A percentile compares a stretch with the other conserved stretches of the same genome.
phyloP scores from a whole-genome alignment of 768 basidiomycete genomes.

The Amanita rubescens region DNA sequence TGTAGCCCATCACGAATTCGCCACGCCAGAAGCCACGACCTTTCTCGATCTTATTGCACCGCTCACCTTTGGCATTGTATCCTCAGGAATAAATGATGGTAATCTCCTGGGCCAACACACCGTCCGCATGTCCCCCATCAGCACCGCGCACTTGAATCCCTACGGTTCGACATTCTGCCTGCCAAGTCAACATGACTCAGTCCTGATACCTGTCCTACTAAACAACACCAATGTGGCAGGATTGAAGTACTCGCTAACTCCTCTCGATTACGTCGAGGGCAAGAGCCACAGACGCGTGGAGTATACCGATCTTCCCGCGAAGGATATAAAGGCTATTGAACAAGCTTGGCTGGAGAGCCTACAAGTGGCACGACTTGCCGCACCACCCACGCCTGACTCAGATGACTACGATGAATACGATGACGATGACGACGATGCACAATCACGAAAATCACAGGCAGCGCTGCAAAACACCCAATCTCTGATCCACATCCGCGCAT shows the following conservation, averaged over 20 bases:
- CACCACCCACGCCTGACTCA: slow-evolving; percentile 21
- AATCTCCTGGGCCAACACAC: slow-evolving; percentile 84
- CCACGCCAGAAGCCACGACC: slow-evolving; percentile 38
- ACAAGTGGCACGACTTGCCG: slow-evolving; percentile 34
- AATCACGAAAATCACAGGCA: slow-evolving; percentile 24
- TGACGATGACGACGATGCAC: slow-evolving; percentile 50
- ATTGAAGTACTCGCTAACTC: slow-evolving; percentile 66
- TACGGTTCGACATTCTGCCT: slow-evolving; percentile 69
- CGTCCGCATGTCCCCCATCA: slow-evolving; percentile 87
- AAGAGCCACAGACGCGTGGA: slow-evolving; percentile 40
- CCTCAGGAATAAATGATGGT: slow-evolving; percentile 37
- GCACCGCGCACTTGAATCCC: slow-evolving; percentile 87
- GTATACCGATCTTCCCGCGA: slow-evolving; percentile 45
- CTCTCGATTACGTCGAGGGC: slow-evolving; percentile 43
- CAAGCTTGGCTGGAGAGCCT: slow-evolving; percentile 46
- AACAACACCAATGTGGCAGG: slow-evolving; percentile 80
- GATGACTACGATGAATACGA: slow-evolving; percentile 67
- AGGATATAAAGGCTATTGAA: slow-evolving; percentile 65
- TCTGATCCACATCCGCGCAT: slow-evolving; percentile 62
- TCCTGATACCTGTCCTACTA: slow-evolving; percentile 77
- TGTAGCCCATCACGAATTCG: slow-evolving; percentile 28
- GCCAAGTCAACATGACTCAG: slow-evolving; percentile 38
- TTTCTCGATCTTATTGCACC: slow-evolving; percentile 43
- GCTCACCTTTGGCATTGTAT: slow-evolving; percentile 44
- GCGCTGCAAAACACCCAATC: slow-evolving; percentile 69